Percentiles rank a stretch among this genome's conserved stretches.
Evolutionary conservation across 2,329 filamentous ascomycete genomes (phyloP).

Genomic region (Pseudogymnoascus sp.): DNA sequence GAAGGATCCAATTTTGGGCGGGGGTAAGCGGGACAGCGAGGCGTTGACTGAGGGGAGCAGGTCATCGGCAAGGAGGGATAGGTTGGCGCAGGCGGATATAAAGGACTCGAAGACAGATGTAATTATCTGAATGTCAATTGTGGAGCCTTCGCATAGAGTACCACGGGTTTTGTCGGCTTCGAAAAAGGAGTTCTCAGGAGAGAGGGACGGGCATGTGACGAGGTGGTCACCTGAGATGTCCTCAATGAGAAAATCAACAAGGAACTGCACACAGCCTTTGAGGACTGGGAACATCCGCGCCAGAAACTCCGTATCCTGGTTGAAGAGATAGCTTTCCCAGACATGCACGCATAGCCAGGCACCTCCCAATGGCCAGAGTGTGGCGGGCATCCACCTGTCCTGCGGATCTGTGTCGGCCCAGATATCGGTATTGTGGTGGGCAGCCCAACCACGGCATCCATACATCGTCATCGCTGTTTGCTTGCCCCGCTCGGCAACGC

Average conservation of each 20-base stretch:
- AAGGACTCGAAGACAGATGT: constrained; percentile 34
- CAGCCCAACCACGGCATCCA: constrained; percentile 27
- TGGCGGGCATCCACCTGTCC: constrained; percentile 30
- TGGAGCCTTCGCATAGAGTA: constrained; percentile 39
- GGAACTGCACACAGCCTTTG: constrained; percentile 29
- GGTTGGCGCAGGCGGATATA: constrained; percentile 17
- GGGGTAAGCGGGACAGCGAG: constrained; percentile 19
- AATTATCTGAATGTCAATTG: constrained; percentile 43
- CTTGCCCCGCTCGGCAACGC: constrained; percentile 31
- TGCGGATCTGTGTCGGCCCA: constrained; percentile 32
- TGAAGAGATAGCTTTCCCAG: constrained; percentile 37
- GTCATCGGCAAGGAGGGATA: constrained; percentile 29
- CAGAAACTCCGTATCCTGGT: constrained; percentile 29
- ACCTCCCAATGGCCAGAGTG: constrained; percentile 36
- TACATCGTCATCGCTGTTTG: constrained; percentile 30
- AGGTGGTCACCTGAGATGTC: constrained; percentile 26
- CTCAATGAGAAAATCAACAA: constrained; percentile 32
- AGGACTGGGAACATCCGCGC: constrained; percentile 27
- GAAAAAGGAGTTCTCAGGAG: constrained; percentile 34
- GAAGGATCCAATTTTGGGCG: constrained; percentile 25
- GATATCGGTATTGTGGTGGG: constrained; percentile 32
- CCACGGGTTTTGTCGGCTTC: constrained; percentile 23
- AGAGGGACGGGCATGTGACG: constrained; percentile 35
- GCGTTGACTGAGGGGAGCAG: constrained; percentile 20
- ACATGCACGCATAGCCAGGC: constrained; percentile 38